A percentile compares a stretch with the other conserved stretches of the same genome.
Evolutionary conservation across 768 basidiomycete genomes (phyloP).

Genomic region (Rickenella mellea): DNA sequence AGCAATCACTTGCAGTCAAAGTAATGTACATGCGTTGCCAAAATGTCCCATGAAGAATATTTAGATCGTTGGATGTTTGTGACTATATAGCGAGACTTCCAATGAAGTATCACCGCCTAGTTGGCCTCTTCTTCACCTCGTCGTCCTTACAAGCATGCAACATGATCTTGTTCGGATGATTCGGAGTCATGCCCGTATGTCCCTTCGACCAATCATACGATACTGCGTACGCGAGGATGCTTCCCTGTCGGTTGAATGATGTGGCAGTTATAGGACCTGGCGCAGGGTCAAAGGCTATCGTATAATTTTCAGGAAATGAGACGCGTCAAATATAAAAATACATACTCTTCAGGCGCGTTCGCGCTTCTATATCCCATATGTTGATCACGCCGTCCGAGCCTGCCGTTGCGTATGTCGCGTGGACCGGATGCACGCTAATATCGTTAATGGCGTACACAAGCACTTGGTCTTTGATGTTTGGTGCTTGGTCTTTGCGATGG

Average conservation of each 20-base stretch:
- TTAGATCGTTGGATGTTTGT: no score
- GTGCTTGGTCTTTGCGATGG: slow-evolving; percentile 27
- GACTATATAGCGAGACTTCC: no score
- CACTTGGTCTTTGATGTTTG: slow-evolving; percentile 27
- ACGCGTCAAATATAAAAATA: neutral
- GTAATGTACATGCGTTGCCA: no score
- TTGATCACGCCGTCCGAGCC: slow-evolving; percentile 23
- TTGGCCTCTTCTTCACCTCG: slow-evolving; percentile 21
- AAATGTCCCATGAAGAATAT: no score
- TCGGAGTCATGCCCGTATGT: slow-evolving; percentile 21
- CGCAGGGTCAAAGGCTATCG: slow-evolving; percentile 14
- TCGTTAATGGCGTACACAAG: slow-evolving; percentile 48
- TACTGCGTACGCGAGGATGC: slow-evolving; percentile 32
- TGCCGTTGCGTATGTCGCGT: slow-evolving; percentile 41
- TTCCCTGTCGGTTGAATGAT: slow-evolving; percentile 29
- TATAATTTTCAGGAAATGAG: neutral
- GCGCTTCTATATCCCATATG: slow-evolving; percentile 29
- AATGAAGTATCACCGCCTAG: neutral
- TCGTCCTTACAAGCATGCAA: slow-evolving; percentile 31
- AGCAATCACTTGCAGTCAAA: no score
- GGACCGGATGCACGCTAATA: slow-evolving; percentile 43
- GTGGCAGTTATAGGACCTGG: slow-evolving; percentile 27
- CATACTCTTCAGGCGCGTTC: slow-evolving; percentile 33
- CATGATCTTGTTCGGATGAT: slow-evolving; percentile 28
- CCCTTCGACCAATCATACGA: slow-evolving; percentile 35